phyloP scores from a whole-genome alignment of 2,329 filamentous ascomycete species.

The Leptographium procerum region DNA sequence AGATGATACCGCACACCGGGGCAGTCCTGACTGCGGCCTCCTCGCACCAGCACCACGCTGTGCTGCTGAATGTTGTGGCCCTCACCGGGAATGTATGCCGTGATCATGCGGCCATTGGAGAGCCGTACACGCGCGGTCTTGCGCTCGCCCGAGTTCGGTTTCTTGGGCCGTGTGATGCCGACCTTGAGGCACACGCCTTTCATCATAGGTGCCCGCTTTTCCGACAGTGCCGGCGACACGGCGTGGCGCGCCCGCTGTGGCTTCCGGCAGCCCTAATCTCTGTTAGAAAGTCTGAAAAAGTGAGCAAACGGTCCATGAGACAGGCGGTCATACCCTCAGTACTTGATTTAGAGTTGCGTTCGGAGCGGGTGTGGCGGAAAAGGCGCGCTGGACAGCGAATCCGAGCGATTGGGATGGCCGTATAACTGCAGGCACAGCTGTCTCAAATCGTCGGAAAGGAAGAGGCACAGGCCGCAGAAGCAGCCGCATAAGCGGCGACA shows the following conservation, averaged over 20 bases:
- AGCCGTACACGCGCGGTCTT: slow-evolving; percentile 90
- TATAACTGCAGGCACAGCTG: slow-evolving; percentile 2
- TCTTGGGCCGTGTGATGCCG: slow-evolving; percentile 90
- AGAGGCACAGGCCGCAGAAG: slow-evolving; percentile 20
- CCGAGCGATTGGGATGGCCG: slow-evolving; percentile 7
- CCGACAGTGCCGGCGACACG: slow-evolving; percentile 71
- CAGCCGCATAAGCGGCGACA: slow-evolving; percentile 23
- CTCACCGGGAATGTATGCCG: slow-evolving; percentile 92
- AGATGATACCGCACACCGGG: slow-evolving; percentile 95
- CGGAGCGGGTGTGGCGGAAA: slow-evolving; percentile 32
- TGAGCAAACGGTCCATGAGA: background rate
- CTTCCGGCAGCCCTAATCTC: slow-evolving; percentile 56
- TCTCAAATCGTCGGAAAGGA: slow-evolving; percentile 12
- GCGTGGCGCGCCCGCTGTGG: slow-evolving; percentile 73
- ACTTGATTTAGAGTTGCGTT: slow-evolving; percentile 64
- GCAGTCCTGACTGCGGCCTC: slow-evolving; percentile 90
- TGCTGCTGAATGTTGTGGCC: slow-evolving; percentile 99
- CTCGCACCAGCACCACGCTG: slow-evolving; percentile 90
- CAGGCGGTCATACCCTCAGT: slow-evolving; percentile 34
- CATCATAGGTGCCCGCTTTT: slow-evolving; percentile 61
- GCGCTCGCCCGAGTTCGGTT: slow-evolving; percentile 93
- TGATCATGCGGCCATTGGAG: slow-evolving; percentile 76
- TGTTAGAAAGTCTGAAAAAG: background rate
- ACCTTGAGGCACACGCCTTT: slow-evolving; percentile 96
- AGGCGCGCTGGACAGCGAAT: slow-evolving; percentile 15